Base-by-base conservation (phyloP, 768 basidiomycete species). In the Pleurotus eryngii region DNA sequence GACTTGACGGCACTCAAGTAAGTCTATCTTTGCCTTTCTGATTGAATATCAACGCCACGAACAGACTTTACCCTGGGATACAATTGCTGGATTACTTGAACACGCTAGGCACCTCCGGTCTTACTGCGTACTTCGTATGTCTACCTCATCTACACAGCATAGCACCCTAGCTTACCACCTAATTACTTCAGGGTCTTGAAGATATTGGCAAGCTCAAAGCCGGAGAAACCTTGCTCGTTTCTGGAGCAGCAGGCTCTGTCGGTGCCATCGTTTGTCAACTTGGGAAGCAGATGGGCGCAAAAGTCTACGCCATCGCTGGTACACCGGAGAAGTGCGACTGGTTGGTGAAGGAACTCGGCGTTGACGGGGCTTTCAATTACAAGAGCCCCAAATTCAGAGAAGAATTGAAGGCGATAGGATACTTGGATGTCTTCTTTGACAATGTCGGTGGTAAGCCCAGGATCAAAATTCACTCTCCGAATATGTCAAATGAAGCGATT, bases 201-300 rank as follows among this genome's bases (percentile, higher is more conserved):
- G 90, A 92, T 49, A 77, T 96, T 46, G 92, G 87, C 14, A 70
- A 90, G 59, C 70, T 95, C 64, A 90, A 95, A 68, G 70, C 85
- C 0, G 93, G 94, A 11, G 94, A 98, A 59, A 90, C 82, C 0
- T 81, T 96, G 49, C 80, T 98, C 20, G 88, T 83, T 11, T 92
- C 92, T 0, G 95, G 93, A 17, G 95, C 95, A 2, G 95, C 96
- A 7, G 95, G 95, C 8, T 86, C 94, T 1, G 90, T 92, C 8
- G 92, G 94, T n/a, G 81, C 85, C 8, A 69, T 92, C 56, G 90
- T 78, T 11, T 94, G 92, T 70, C 93, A 95, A 62, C 77, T 95
- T 17, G 93, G 89, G 46, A 92, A 92, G 69, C 77, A 82, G 26
- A 74, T 78, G 9, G 92, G 89, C 57, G 90, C 90, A 48, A 87